Percentiles rank a stretch among this genome's conserved stretches.
These are phyloP conservation scores for Ustilago curta DNA, from an alignment of 1,284 basidiomycete genomes.

Conservation along the genomic window DNA sequence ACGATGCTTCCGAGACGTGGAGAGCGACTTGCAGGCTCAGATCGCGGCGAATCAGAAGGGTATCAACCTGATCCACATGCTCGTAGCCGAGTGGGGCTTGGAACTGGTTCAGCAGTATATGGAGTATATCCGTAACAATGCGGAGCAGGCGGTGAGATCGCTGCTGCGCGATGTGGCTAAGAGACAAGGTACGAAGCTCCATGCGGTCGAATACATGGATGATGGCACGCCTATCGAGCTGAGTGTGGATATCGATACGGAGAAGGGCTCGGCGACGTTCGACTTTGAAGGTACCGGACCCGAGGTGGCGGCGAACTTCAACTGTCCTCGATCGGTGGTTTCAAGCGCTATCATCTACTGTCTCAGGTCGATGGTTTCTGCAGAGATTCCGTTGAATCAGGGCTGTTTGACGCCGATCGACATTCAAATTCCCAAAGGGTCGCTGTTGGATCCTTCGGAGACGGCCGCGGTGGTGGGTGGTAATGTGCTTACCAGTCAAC, in stretches of 20 bases:
- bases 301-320: constrained; percentile 89
- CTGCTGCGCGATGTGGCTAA: constrained; percentile 83
- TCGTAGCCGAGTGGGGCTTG: constrained; percentile 88
- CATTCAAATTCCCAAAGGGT: constrained; percentile 85
- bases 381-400: constrained; percentile 92
- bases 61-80: constrained; percentile 71
- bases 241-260: constrained; percentile 81
- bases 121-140: constrained; percentile 81
- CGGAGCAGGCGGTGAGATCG: constrained; percentile 86
- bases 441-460: constrained; percentile 81
- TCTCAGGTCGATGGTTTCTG: constrained; percentile 89
- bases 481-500: constrained; percentile 90
- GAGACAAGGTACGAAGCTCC: constrained; percentile 76
- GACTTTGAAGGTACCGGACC: constrained; percentile 87
- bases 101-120: constrained; percentile 79
- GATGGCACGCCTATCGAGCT: constrained; percentile 77
- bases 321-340: constrained; percentile 79
- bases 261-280: constrained; percentile 82
- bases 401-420: constrained; percentile 79
- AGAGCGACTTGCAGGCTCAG: constrained; percentile 94
- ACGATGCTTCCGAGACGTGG: constrained; percentile 79
- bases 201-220: constrained; percentile 75
- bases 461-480: constrained; percentile 89
- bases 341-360: constrained; percentile 94
- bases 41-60: constrained; percentile 97